Percentiles rank a stretch among this genome's conserved stretches.
phyloP scores from a whole-genome alignment of 441 rosid genomes.

The Viola pubescens region DNA sequence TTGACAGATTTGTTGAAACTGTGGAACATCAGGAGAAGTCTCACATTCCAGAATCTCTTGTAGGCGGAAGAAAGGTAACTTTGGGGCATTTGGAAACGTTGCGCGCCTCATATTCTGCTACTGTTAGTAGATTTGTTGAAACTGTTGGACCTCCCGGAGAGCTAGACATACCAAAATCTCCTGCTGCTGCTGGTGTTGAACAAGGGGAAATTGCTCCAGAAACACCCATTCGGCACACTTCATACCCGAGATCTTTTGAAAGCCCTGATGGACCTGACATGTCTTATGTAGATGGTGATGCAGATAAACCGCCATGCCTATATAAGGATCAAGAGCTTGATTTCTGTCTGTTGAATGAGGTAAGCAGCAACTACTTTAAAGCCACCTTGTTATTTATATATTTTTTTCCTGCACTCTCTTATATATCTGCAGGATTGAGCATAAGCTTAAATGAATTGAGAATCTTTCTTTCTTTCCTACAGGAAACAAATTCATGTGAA shows the following conservation, averaged over 20 bases:
- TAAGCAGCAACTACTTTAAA: constrained; percentile 17
- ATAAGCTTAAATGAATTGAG: not conserved
- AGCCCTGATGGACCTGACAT: constrained; percentile 36
- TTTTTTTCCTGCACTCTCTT: not conserved
- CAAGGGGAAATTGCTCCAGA: constrained; percentile 56
- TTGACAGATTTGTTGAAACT: constrained; percentile 3
- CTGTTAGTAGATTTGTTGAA: constrained; percentile 3
- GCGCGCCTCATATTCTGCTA: constrained; percentile 3
- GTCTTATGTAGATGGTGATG: constrained; percentile 22
- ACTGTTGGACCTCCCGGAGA: constrained; percentile 25
- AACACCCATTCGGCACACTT: constrained; percentile 45
- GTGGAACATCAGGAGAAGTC: constrained; percentile 27
- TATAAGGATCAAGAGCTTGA: constrained; percentile 37
- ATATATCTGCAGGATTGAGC: not conserved
- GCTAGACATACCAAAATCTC: constrained; percentile 22
- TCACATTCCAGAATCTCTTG: constrained; percentile 20
- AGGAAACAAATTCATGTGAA: constrained; percentile 37
- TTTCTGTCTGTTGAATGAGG: constrained; percentile 39
- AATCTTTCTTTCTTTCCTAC: constrained; percentile 17
- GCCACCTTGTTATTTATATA: not conserved
- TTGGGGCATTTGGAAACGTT: constrained; percentile 8
- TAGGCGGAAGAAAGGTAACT: constrained; percentile 9
- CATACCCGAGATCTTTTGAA: constrained; percentile 33
- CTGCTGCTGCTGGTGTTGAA: constrained; percentile 19
- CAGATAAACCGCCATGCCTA: constrained; percentile 19